Evolutionary conservation across 371 early-diverging fungal species (phyloP).

Genomic region (Actinomucor elegans): DNA sequence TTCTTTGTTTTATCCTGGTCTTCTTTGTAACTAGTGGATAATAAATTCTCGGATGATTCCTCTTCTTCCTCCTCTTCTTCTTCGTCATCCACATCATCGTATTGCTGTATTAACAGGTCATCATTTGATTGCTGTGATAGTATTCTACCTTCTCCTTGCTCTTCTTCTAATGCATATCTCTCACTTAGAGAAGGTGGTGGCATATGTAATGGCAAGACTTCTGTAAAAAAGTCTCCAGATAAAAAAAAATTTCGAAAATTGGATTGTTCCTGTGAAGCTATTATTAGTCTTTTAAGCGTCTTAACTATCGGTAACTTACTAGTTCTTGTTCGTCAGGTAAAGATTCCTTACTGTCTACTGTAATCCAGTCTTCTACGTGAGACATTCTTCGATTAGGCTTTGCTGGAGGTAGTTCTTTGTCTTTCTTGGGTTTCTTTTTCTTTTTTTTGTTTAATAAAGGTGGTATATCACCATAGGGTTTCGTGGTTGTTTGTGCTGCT

Average conservation of each 20-base stretch:
- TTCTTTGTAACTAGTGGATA: constrained; percentile 22
- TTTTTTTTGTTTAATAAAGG: constrained; percentile 40
- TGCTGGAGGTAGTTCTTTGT: constrained; percentile 7
- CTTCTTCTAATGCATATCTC: constrained; percentile 3
- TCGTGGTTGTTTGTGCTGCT: constrained; percentile 41
- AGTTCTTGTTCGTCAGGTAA: constrained; percentile 53
- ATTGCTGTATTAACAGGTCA: constrained; percentile 19
- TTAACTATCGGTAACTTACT: not conserved
- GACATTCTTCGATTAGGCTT: constrained; percentile 30
- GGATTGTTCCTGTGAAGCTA: constrained; percentile 16
- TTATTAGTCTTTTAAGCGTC: no score
- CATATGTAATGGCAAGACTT: constrained; percentile 52
- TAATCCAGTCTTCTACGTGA: constrained; percentile 52
- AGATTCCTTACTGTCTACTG: constrained; percentile 52
- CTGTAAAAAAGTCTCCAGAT: constrained; percentile 44
- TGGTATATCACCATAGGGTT: constrained; percentile 61
- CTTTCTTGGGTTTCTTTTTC: constrained; percentile 14
- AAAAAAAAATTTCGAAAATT: constrained; percentile 44
- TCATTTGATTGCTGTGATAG: no score
- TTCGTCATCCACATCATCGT: constrained; percentile 27
- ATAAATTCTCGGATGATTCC: not conserved
- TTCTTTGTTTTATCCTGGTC: no score
- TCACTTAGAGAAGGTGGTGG: constrained; percentile 53
- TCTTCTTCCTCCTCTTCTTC: constrained; percentile 23
- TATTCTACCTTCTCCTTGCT: constrained; percentile 6